Evolutionary conservation across 1,139 yeast genomes (phyloP), one percentile per base, ranked within the genome.

Genomic region (Geotrichum aggregatum): DNA sequence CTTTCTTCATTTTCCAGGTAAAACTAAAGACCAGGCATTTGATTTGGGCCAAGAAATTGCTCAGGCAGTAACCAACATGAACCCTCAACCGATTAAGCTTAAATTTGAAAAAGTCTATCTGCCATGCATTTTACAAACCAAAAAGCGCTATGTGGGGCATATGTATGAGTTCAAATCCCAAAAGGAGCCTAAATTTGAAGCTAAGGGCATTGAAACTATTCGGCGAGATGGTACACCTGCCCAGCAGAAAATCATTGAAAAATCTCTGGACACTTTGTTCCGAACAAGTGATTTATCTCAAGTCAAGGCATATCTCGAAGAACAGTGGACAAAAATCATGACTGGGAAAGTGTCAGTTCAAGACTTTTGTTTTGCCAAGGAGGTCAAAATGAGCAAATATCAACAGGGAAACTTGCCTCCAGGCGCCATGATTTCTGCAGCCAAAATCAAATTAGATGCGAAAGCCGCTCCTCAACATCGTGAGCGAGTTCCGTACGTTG

Each of bases 211-310:
- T 16, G 98, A 92, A 66, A 92, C 98, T 0, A 86, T 92, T 0
- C 69, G 98, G 56, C 73, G 98, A 59, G 98, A 92, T 68, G 98
- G 97, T 0, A 85, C 91, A 16, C 95, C 95, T 0, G 96, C 96
- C 0, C 95, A 87, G 60, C 95, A 81, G 67, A 84, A 84, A 61
- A 82, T 92, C 40, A 82, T 87, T 24, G 95, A 87, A 57, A 79
- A 79, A 56, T 71, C 86, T 0, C 68, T 92, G 8, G 72, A 84
- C 40, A 73, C 82, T 1, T 68, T 92, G 4, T 92, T 92, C 65
- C 84, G 84, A 21, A 80, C 91, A 0, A 72, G 76, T 39, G 89
- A 92, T 63, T 65, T 92, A 14, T 82, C 96, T 0, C 56, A 66
- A 40, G 86, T 91, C 4, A 89, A 89, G 62, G 57, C 64, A 1